Evolutionary conservation across 2,329 filamentous ascomycete species (phyloP), one percentile per base, ranked within the genome.

Genomic region (Curvularia spicifera): DNA sequence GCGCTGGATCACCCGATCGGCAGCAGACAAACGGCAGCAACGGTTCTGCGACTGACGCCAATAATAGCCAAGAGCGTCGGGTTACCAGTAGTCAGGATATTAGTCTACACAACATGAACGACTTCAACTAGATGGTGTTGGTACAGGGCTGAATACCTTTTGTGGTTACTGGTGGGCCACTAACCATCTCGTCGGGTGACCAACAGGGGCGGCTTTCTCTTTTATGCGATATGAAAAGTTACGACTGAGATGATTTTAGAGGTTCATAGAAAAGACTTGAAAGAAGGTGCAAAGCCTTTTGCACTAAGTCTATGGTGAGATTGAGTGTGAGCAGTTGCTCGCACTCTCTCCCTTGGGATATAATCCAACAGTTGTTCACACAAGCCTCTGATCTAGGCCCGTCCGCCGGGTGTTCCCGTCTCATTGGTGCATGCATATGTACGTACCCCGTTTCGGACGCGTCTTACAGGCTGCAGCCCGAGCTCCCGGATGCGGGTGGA

Each of bases 81-180:
- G 64, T 82, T 59, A 77, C 79, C 33, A 83, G 55, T 51, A 78
- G 75, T 51, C 79, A 87, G 80, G 86, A 88, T 69, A 86, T 88
- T 64, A 84, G 83, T 67, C 78, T 88, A 66, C 85, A 87, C 73
- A 87, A 87, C 71, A 69, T 80, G 55, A 77, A 80, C 51, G 79
- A 81, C 58, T 71, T 76, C 39, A 68, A 63, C 33, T 71, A 52
- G 63, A 24, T 18, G 48, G 39, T 44, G 43, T 24, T 31, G 29
- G 37, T 13, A n/a, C 18, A 40, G 20, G 33, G 18, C 12, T 24
- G 18, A 20, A 40, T 20, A 13, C 12, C 12, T 28, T 28, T 37
- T 48, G 29, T 39, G 15, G 44, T 31, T 20, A 7, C 28, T 33
- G 5, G 20, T 43, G 10, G 47, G 47, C 24, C 10, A 31, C n/a